Percentiles rank a stretch among this genome's conserved stretches.
These are phyloP conservation scores for Endothia cerciana DNA, from an alignment of 2,329 filamentous ascomycete species.

Conservation along the genomic window DNA sequence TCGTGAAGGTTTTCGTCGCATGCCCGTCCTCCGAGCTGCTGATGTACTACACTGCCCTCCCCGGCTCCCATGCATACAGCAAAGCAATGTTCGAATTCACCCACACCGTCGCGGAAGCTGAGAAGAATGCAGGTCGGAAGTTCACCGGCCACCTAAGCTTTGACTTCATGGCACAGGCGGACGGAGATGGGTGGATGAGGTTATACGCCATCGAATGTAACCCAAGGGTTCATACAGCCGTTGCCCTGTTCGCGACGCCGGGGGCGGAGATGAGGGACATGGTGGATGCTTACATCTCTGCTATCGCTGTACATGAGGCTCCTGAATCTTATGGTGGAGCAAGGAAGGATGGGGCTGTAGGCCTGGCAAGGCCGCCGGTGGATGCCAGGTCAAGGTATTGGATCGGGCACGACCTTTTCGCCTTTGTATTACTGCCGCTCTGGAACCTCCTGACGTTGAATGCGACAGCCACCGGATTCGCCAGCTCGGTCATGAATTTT, in stretches of 20 bases:
- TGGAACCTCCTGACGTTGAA: slow-evolving; percentile 36
- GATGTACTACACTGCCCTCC: slow-evolving; percentile 69
- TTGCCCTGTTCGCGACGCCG: slow-evolving; percentile 58
- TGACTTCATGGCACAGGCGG: slow-evolving; percentile 66
- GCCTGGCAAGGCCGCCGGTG: slow-evolving; percentile 29
- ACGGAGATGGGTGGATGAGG: slow-evolving; percentile 39
- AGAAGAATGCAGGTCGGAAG: slow-evolving; percentile 39
- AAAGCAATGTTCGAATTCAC: slow-evolving; percentile 69
- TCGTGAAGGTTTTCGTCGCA: slow-evolving; percentile 67
- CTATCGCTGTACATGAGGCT: slow-evolving; percentile 38
- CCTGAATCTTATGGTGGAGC: too few species aligned
- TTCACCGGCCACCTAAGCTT: slow-evolving; percentile 75
- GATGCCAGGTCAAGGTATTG: slow-evolving; percentile 55
- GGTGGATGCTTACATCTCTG: slow-evolving; percentile 56
- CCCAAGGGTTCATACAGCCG: slow-evolving; percentile 69
- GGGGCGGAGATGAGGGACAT: slow-evolving; percentile 48
- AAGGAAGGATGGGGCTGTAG: slow-evolving; percentile 4
- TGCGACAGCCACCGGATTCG: slow-evolving; percentile 31
- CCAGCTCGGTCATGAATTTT: slow-evolving; percentile 37
- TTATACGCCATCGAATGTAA: slow-evolving; percentile 75
- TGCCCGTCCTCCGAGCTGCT: slow-evolving; percentile 65
- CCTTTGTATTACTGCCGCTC: slow-evolving; percentile 53
- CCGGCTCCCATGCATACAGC: slow-evolving; percentile 56
- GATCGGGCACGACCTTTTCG: slow-evolving; percentile 68
- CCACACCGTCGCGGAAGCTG: slow-evolving; percentile 54